Base-by-base conservation (phyloP, 495 filamentous ascomycete genomes). In the Penicillium roqueforti region DNA sequence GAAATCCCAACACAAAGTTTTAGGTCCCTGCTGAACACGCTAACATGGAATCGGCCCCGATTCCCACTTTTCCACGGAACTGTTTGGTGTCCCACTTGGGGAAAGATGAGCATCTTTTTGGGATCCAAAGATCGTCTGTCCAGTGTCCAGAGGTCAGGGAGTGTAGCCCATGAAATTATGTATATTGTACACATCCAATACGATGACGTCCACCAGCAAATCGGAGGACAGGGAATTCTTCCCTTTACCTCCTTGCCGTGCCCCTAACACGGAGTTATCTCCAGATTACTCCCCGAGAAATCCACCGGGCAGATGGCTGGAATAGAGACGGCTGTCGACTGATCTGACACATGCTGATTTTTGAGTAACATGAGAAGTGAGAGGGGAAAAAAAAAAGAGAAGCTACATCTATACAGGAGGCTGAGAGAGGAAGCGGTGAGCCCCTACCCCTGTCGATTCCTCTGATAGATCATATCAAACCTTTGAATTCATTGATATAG, bases 191-290 rank as follows among this genome's bases (percentile, higher is more conserved):
- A 45, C n/a, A 19, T 45, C 42, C 25, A 47, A 47, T 47, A 34
- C 34, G 42, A 46, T 46, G 44, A 47, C 28, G 18, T 47, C 8
- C 44, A 47, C 19, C 9, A 53, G 18, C 62, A 62, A 65, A 65
- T 62, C 62, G 59, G 62, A 62, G 56, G 14, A 7, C n/a, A 6
- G 47, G 62, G 56, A 60, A 54, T 55, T 41, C 38, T 36, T 45
- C 52, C 14, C 18, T 32, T 46, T 25, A 31, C 26, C 43, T 46
- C 43, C 43, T 46, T 46, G 2, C 43, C 28, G 43, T 46, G 8
- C 44, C 44, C 28, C 44, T 47, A 32, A 47, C 18, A 47, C 44
- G 44, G 47, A 38, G 44, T 39, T 41, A 32, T 41, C 53, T 47
- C 42, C 38, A 40, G 37, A 48, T 47, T 55, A 49, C 39, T 13